A percentile compares a stretch with the other conserved stretches of the same genome.
phyloP scores from a whole-genome alignment of 441 rosid genomes.

The Sinapis alba region DNA sequence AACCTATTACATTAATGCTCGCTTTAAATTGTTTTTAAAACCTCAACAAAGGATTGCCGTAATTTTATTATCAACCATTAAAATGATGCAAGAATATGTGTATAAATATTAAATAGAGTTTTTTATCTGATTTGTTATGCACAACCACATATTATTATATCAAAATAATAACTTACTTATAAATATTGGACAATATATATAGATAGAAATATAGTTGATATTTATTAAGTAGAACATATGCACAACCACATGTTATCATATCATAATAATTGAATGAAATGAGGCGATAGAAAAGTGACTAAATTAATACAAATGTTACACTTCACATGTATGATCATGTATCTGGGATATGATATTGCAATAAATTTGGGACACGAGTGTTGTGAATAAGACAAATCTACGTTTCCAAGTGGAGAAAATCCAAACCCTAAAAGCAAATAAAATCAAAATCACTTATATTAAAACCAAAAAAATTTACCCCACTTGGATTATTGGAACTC shows the following conservation, averaged over 20 bases:
- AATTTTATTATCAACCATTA: constrained; percentile 5
- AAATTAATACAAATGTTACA: neutral
- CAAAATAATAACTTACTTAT: neutral
- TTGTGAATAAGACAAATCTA: constrained; percentile 59
- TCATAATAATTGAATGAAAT: neutral
- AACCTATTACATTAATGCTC: constrained; percentile 18
- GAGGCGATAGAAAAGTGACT: neutral
- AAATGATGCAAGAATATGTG: neutral
- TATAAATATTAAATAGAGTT: neutral
- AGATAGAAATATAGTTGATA: neutral
- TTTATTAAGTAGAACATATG: neutral
- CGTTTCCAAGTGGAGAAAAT: constrained; percentile 59
- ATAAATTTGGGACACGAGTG: constrained; percentile 61
- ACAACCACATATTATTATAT: neutral
- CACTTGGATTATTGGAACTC: constrained; percentile 91
- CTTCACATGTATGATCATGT: constrained; percentile 18
- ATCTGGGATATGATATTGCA: constrained; percentile 26
- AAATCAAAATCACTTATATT: neutral
- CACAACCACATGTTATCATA: constrained; percentile 7
- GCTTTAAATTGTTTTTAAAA: constrained; percentile 13
- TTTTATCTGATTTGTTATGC: constrained; percentile 23
- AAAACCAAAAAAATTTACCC: constrained; percentile 31
- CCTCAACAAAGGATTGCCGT: neutral
- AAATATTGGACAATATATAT: neutral
- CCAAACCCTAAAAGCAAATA: constrained; percentile 43